phyloP scores from a whole-genome alignment of 2,329 filamentous ascomycete species.

The Ambrosiella beaveri region DNA sequence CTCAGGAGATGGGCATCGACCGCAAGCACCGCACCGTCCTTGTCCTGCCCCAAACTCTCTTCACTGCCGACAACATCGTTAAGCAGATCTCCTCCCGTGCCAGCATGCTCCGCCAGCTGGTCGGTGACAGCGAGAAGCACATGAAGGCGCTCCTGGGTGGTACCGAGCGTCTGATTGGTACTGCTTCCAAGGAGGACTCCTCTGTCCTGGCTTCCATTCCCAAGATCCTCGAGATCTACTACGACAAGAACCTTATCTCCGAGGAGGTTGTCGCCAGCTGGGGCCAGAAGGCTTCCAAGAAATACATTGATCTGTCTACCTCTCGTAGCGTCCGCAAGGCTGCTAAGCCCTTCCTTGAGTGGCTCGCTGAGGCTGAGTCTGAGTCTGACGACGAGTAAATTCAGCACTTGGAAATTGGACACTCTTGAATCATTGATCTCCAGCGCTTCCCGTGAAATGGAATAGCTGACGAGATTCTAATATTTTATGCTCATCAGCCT shows the following conservation, averaged over 20 bases:
- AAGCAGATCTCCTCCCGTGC: slow-evolving; percentile 75
- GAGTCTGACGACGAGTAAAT: slow-evolving; percentile 35
- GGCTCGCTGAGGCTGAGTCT: slow-evolving; percentile 69
- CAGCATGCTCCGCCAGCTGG: slow-evolving; percentile 75
- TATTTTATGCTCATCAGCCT: too few species aligned
- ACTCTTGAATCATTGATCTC: too few species aligned
- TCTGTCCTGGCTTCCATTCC: slow-evolving; percentile 61
- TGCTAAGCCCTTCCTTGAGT: slow-evolving; percentile 82
- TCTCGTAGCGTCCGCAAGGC: slow-evolving; percentile 94
- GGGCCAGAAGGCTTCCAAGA: slow-evolving; percentile 93
- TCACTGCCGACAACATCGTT: slow-evolving; percentile 65
- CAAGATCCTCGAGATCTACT: slow-evolving; percentile 76
- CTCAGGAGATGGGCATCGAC: slow-evolving; percentile 89
- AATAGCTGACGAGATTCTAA: too few species aligned
- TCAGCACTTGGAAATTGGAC: not conserved
- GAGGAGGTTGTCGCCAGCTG: slow-evolving; percentile 83
- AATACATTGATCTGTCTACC: slow-evolving; percentile 77
- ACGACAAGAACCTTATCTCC: slow-evolving; percentile 72
- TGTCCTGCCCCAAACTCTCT: slow-evolving; percentile 84
- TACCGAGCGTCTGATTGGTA: slow-evolving; percentile 74
- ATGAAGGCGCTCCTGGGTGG: slow-evolving; percentile 92
- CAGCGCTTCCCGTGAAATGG: too few species aligned
- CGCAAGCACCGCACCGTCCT: slow-evolving; percentile 82
- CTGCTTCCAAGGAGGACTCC: slow-evolving; percentile 55
- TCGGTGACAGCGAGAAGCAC: slow-evolving; percentile 69